Evolutionary conservation across 495 filamentous ascomycete species (phyloP).

Genomic region (Daldinia grandis): DNA sequence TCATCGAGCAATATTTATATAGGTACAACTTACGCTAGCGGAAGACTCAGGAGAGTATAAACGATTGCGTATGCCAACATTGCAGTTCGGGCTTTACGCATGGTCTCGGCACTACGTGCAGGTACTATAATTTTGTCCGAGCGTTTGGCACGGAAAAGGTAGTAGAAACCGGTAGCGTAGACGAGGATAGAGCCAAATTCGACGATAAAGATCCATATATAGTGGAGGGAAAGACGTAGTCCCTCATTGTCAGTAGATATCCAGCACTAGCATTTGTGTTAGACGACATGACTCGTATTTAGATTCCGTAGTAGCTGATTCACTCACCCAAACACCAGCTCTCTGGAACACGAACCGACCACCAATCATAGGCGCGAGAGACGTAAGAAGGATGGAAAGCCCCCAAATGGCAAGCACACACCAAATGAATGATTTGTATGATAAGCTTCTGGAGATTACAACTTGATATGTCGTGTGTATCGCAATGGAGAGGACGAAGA

Average conservation of each 20-base stretch:
- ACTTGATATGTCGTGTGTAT: conserved; percentile 67
- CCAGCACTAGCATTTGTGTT: conserved; percentile 59
- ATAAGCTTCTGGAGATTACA: conserved; percentile 56
- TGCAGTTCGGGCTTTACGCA: conserved; percentile 28
- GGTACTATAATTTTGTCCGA: conserved; percentile 24
- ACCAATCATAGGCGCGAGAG: conserved; percentile 57
- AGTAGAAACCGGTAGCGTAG: conserved; percentile 65
- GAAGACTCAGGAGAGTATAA: conserved; percentile 38
- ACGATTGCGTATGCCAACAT: conserved; percentile 42
- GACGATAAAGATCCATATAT: conserved; percentile 72
- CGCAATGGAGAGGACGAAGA: conserved; percentile 69
- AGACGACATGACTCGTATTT: conserved; percentile 5
- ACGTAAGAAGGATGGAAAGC: conserved; percentile 59
- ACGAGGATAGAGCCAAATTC: conserved; percentile 68
- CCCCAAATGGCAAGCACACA: conserved; percentile 59
- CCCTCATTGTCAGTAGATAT: conserved; percentile 48
- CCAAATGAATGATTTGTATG: conserved; percentile 54
- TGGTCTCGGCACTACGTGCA: conserved; percentile 7
- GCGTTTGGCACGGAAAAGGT: conserved; percentile 56
- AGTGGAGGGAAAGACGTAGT: conserved; percentile 67
- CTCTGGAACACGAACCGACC: conserved; percentile 60
- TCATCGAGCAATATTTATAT: background rate
- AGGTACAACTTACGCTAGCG: conserved; percentile 31
- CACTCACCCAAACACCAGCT: conserved; percentile 62
- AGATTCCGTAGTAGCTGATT: background rate